Conservation (phyloP, 2,329 filamentous ascomycete species). For the Aspergillus caelatus region DNA sequence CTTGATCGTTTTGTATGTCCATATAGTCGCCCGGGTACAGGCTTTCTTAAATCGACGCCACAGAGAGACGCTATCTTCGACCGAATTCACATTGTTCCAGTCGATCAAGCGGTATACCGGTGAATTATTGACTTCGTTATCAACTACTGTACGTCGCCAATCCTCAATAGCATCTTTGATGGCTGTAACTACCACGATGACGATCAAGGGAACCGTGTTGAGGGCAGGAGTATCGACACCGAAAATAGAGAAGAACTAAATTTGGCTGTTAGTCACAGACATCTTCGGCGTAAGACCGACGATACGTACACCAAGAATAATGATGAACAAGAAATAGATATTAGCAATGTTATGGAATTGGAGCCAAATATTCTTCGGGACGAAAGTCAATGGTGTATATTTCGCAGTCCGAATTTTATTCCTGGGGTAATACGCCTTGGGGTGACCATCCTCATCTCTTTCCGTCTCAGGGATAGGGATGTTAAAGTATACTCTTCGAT, state of each 20-base stretch:
- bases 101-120: slow-evolving; percentile 86
- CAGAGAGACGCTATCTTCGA: slow-evolving; percentile 78
- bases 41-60: slow-evolving; percentile 95
- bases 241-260: slow-evolving; percentile 92
- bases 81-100: slow-evolving; percentile 91
- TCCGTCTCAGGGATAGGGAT: slow-evolving; percentile 73
- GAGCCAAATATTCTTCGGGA: slow-evolving; percentile 96
- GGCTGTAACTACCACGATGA: slow-evolving; percentile 84
- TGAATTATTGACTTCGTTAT: slow-evolving; percentile 94
- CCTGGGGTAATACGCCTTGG: slow-evolving; percentile 70
- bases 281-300: neutral
- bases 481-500: slow-evolving; percentile 71
- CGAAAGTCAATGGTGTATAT: slow-evolving; percentile 91
- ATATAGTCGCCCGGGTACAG: slow-evolving; percentile 64
- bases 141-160: slow-evolving; percentile 85
- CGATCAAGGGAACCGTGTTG: slow-evolving; percentile 86
- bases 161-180: slow-evolving; percentile 97
- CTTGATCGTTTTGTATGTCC: slow-evolving; percentile 57
- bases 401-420: slow-evolving; percentile 99
- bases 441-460: slow-evolving; percentile 78
- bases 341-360: slow-evolving; percentile 99
- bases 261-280: slow-evolving; percentile 23
- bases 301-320: slow-evolving; percentile 82
- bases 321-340: slow-evolving; percentile 95
- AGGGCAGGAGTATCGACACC: slow-evolving; percentile 87